Base-by-base conservation (phyloP, 2,329 filamentous ascomycete species). In the Cordyceps cateniannulata region DNA sequence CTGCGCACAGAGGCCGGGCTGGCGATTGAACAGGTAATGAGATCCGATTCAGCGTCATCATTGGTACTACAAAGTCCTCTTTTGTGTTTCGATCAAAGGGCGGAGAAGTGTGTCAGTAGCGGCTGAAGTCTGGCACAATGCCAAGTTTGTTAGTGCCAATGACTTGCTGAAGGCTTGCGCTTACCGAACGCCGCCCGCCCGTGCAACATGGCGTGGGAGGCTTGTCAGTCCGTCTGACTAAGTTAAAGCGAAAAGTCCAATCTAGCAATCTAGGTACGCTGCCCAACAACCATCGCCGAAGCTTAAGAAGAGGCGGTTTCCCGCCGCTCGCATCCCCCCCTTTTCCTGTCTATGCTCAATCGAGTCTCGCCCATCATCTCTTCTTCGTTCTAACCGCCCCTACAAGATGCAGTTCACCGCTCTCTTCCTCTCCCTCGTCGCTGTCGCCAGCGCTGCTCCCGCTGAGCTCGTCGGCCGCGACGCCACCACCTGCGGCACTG, bases 401-500 rank as follows among this genome's bases (percentile, higher is more conserved):
- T 27, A 14, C 48, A 62, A 22, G 8, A 62, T 62, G 61, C 49
- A 62, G 32, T 44, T 62, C 56, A 45, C 55, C 60, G 48, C 64
- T 45, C 53, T 63, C 50, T 54, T 63, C 45, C 51, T 64, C 27
- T 60, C 59, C 24, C 64, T 66, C 44, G 27, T 63, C 47, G 55
- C 59, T 35, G 18, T 64, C 25, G 64, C 56, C 47, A 51, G 60
- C 25, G 63, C 63, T 12, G 59, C 56, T 7, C 38, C 61, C 38
- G 45, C 62, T 32, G 58, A 63, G 60, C 60, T 62, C 29, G 40
- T 60, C 32, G 22, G 49, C 68, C 76, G 81, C 67, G 72, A 73
- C 71, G 75, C 80, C 45, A 63, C 61, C 27, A 78, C 77, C 53
- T 87, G 85, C 69, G 83, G 84, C 60, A 76, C 71, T 57, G 76